Evolutionary conservation across 306 rosid genomes (phyloP), one percentile per base, ranked within the genome.

Genomic region (Pachyrhizus erosus): DNA sequence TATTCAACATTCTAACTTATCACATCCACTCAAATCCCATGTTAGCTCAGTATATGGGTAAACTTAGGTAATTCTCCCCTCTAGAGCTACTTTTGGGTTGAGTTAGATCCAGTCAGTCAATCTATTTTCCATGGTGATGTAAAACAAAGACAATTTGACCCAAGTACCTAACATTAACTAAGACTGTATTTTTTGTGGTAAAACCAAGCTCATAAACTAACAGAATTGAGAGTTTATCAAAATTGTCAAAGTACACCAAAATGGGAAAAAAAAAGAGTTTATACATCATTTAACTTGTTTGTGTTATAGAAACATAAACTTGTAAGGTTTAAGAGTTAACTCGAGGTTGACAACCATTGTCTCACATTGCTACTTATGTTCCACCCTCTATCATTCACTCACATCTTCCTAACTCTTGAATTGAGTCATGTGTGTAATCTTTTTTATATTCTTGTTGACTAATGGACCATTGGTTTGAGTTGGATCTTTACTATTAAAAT

Each of bases 231-330:
- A 75, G 79, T 21, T 37, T 37, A 18, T 55, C 37, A 20, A 37
- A 20, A 34, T 51, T 10, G 64, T 73, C 78, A 73, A 49, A n/a
- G n/a, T n/a, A n/a, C n/a, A n/a, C n/a, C n/a, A n/a, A n/a, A n/a
- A n/a, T n/a, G n/a, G n/a, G n/a, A n/a, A n/a, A n/a, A n/a, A 31
- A 73, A 4, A n/a, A 51, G 65, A 51, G 65, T 73, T 73, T 33
- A 51, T 7, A 51, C 2, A 4, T 5, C 34, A 10, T 51, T 29
- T 49, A 49, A 29, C 12, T 74, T 45, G 9, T 20, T 7, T 2
- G n/a, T 37, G 10, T 18, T 21, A 5, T 13, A 37, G 51, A 21
- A 24, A 21, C 62, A 40, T 21, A 21, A 54, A 33, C 23, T 52
- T 10, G 7, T 1, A 37, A 74, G 31, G 33, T 52, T 11, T 15